phyloP scores from a whole-genome alignment of 2,329 filamentous ascomycete genomes.

The Xylariaceae sp. region DNA sequence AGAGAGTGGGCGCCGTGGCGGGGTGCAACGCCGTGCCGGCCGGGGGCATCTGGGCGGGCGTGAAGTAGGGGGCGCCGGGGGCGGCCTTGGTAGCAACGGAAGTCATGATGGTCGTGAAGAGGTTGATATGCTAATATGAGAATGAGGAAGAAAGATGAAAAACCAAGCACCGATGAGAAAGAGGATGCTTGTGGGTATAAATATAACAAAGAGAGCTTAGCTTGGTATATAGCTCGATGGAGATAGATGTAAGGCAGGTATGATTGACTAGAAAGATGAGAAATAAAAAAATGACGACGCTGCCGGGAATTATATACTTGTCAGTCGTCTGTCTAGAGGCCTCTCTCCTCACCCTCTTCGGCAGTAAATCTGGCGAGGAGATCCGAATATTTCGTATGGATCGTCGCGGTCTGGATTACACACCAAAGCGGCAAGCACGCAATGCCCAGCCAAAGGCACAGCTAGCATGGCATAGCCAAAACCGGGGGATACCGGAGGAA shows the following conservation, averaged over 20 bases:
- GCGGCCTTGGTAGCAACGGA: conserved; percentile 35
- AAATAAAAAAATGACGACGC: too few relatives aligned
- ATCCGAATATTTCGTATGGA: background rate
- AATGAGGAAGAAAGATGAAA: too few relatives aligned
- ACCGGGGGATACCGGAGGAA: background rate
- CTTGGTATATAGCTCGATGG: too few relatives aligned
- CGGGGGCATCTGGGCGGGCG: conserved; percentile 48
- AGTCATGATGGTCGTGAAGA: conserved; percentile 19
- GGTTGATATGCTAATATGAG: too few relatives aligned
- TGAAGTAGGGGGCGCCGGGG: conserved; percentile 46
- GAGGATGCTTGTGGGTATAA: too few relatives aligned
- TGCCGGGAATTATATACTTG: too few relatives aligned
- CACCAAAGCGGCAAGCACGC: background rate
- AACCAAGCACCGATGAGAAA: too few relatives aligned
- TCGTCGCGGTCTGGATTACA: background rate
- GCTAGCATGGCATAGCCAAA: background rate
- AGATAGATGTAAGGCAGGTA: too few relatives aligned
- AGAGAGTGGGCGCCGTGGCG: conserved; percentile 46
- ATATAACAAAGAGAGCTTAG: too few relatives aligned
- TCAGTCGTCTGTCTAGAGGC: too few relatives aligned
- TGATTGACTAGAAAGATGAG: too few relatives aligned
- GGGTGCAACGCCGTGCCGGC: conserved; percentile 44
- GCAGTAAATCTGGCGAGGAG: background rate
- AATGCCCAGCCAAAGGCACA: background rate
- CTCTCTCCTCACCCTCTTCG: too few relatives aligned